Percentiles rank a stretch among this genome's conserved stretches.
These are phyloP conservation scores for Cinnamomum micranthum DNA, from an alignment of 164 flowering plant genomes.

Conservation along the genomic window DNA sequence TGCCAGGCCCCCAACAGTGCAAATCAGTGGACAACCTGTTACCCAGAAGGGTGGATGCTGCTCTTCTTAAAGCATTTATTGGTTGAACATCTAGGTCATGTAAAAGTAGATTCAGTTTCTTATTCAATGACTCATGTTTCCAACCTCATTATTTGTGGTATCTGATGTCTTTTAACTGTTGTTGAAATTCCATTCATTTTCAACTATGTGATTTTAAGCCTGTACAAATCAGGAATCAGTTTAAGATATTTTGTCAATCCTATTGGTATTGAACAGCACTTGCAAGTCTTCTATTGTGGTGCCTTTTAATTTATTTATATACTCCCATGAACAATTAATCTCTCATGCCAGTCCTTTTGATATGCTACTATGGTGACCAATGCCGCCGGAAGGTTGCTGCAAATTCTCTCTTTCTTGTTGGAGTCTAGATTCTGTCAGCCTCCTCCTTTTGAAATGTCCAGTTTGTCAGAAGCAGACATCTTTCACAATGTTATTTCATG, in stretches of 20 bases:
- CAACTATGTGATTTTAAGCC: slow-evolving; percentile 15
- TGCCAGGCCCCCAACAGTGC: slow-evolving; percentile 72
- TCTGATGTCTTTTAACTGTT: neutral
- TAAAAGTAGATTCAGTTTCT: slow-evolving; percentile 18
- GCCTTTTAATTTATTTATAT: slow-evolving; percentile 46
- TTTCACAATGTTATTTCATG: no score
- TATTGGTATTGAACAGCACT: neutral
- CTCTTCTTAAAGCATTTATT: slow-evolving; percentile 18
- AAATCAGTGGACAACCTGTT: slow-evolving; percentile 80
- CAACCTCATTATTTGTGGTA: neutral
- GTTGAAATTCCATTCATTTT: slow-evolving; percentile 19
- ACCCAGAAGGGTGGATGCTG: slow-evolving; percentile 49
- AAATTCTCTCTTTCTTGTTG: no score
- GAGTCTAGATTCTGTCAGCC: no score
- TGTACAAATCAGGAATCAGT: slow-evolving; percentile 20
- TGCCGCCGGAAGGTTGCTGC: no score
- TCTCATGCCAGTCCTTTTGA: no score
- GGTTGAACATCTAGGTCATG: slow-evolving; percentile 8
- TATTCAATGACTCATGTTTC: neutral
- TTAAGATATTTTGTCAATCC: neutral
- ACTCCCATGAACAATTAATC: slow-evolving; percentile 20
- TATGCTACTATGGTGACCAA: no score
- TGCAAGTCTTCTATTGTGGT: neutral
- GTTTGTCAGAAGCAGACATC: no score
- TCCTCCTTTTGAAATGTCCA: no score